These are phyloP conservation scores for Cornus suecica DNA, from an alignment of 148 eudicot species.

Conservation along the genomic window DNA sequence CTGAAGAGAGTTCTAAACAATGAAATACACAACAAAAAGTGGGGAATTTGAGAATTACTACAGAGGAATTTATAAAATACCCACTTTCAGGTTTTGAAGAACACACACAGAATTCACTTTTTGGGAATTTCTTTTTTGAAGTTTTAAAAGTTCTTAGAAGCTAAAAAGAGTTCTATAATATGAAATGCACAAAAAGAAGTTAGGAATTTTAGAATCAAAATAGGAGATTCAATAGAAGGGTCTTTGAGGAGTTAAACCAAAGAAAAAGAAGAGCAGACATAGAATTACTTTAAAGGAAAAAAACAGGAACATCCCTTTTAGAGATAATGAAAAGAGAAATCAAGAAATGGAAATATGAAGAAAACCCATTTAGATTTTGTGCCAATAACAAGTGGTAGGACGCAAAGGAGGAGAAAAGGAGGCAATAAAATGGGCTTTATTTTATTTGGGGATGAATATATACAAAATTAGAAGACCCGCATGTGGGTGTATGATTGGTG, in stretches of 20 bases:
- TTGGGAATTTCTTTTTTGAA: not conserved
- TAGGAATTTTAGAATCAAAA: not conserved
- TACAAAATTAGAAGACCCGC: conserved; percentile 6
- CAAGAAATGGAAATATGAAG: not conserved
- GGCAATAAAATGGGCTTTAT: not conserved
- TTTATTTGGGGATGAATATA: not conserved
- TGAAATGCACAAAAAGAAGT: not conserved
- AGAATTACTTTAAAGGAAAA: not conserved
- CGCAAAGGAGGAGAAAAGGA: not conserved
- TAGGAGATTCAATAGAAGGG: not conserved
- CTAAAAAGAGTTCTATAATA: not conserved
- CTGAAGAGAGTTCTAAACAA: too few relatives aligned
- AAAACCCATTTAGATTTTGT: not conserved
- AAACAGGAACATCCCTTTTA: not conserved
- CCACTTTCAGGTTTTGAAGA: not conserved
- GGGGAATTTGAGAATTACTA: too few relatives aligned
- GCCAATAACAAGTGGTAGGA: not conserved
- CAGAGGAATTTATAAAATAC: not conserved
- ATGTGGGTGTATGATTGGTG: not conserved
- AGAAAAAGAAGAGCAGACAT: not conserved
- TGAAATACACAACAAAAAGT: too few relatives aligned
- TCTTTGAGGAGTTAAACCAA: not conserved
- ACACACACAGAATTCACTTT: not conserved
- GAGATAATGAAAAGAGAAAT: conserved; percentile 2
- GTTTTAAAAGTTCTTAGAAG: not conserved